Percentiles rank a stretch among this genome's conserved stretches.
Evolutionary conservation across 306 rosid species (phyloP).

Genomic region (Prunus campanulata): DNA sequence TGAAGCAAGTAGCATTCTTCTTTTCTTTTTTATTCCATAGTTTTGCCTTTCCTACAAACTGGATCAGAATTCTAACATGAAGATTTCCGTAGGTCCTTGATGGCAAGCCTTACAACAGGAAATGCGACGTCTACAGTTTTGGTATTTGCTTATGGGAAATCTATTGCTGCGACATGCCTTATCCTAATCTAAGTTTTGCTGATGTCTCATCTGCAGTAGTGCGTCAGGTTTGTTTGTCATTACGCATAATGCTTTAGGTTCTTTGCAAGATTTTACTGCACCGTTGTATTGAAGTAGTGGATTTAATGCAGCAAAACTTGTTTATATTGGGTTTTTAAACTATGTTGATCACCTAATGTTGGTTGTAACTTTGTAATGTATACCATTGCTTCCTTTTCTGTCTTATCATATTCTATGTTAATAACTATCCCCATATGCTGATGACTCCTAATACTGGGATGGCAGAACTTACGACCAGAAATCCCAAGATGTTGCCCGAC

Average conservation of each 20-base stretch:
- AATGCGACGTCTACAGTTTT: conserved; percentile 84
- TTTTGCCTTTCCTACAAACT: neutral
- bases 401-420: neutral
- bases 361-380: neutral
- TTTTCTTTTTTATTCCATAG: no score
- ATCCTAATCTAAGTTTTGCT: conserved; percentile 70
- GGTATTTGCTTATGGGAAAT: conserved; percentile 96
- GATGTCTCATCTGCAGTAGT: conserved; percentile 76
- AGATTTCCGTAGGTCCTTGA: conserved; percentile 61
- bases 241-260: neutral
- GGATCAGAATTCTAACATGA: neutral
- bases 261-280: neutral
- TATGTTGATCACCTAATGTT: neutral
- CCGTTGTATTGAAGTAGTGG: neutral
- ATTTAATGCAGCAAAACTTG: neutral
- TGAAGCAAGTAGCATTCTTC: neutral
- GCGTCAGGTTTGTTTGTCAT: conserved; percentile 49
- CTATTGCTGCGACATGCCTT: conserved; percentile 92
- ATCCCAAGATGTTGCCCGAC: conserved; percentile 82
- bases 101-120: conserved; percentile 89
- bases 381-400: neutral
- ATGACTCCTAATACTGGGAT: conserved; percentile 3
- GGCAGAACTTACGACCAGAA: conserved; percentile 77
- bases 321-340: neutral
- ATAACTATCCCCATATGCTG: neutral